Base-by-base conservation (phyloP, 1,139 yeast species). In the Entelexis sorbosivorans region DNA sequence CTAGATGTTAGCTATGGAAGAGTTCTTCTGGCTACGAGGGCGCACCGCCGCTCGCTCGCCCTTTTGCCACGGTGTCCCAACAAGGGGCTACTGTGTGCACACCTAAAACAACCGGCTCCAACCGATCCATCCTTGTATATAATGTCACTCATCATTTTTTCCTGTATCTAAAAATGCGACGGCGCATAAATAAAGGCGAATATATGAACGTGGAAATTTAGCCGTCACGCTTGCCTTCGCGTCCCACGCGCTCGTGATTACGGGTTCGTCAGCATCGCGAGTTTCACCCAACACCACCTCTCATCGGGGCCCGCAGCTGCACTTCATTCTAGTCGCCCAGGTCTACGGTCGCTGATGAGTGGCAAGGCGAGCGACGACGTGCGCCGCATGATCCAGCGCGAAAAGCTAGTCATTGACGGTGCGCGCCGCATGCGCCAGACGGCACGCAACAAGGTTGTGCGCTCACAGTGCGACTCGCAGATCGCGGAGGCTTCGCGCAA, bases 401-500 rank as follows among this genome's bases (percentile, higher is more conserved):
- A 91, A 68, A 74, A 75, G 63, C 88, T 85, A 64, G 81, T 89
- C 66, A 87, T 89, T 49, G 82, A 80, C 59, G 97, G 96, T 50
- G 91, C 94, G 55, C 81, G 82, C 55, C 76, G 82, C 55, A 73
- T 91, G 69, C 82, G 86, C 65, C 80, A 79, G 64, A 81, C 79
- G 58, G 86, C 97, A 20, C 68, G 73, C 58, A 91, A 91, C 66
- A 73, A 82, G 20, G 79, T 78, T 58, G 96, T 89, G 47, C 88
- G 89, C 60, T 95, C 87, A 64, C 79, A 84, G 64, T 89, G 97
- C 71, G 89, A 87, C 67, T 81, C 89, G 35, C 87, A 82, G 62
- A 88, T 91, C 60, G 74, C 93, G 57, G 97, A 91, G 62, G 89
- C 96, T 2, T 89, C 87, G 63, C 81, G 86, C 58, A 89, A 89